Evolutionary conservation across 1,284 basidiomycete species (phyloP), one percentile per base, ranked within the genome.

Genomic region (Ceratobasidium sp.): DNA sequence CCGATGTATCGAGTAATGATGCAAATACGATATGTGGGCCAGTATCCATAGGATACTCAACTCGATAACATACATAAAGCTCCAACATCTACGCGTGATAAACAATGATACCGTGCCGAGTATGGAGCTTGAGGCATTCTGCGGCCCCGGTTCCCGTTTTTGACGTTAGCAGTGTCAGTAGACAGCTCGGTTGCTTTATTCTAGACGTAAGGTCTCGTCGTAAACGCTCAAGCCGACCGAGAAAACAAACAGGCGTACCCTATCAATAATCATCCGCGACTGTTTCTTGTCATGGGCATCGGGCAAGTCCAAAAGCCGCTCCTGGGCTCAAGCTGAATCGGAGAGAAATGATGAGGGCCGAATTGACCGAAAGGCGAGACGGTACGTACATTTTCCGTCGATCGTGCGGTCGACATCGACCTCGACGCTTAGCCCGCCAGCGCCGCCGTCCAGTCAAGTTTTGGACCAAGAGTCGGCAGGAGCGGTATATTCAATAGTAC

Each of bases 101-200:
- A 33, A 33, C 33, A 33, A 33, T 33, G 33, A 33, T 33, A 33
- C 33, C 33, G 33, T 33, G 33, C 33, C 20, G 68, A 33, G 44
- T 10, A 9, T 15, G 68, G 33, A 12, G 68, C 49, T 39, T 56
- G 55, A n/a, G 68, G 68, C 23, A 46, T 71, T 40, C 58, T 71
- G 51, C 68, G 68, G 33, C 58, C 68, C 69, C 86, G 81, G 82
- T 87, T 96, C 84, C 93, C 94, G 86, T 96, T 96, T 88, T 97
- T 97, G 83, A 97, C 95, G 82, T 97, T 97, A 1, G 94, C 90
- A 67, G 84, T 89, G 33, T 33, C 33, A 7, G 93, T 92, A 87
- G 96, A 98, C 88, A 96, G 99, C 87, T 99, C 99, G 79, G 90
- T 90, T 18, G 95, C 91, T 86, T 96, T 97, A 87, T 92, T 93